Conservation (phyloP, 176 grass and related monocot genomes). For the Oryza glaberrima region DNA sequence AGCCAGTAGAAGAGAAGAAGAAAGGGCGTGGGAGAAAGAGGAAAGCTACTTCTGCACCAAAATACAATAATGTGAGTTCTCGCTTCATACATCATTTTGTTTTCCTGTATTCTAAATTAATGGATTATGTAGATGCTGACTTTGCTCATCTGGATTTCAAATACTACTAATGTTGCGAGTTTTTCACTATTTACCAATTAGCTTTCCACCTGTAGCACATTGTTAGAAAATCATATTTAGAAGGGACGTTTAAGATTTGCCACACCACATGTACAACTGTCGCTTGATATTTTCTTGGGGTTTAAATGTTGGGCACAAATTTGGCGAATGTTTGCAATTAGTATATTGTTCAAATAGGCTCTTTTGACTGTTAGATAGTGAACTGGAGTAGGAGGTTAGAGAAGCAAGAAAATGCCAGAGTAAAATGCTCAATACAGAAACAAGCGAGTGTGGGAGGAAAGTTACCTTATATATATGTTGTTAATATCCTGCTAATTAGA, state of each 20-base stretch:
- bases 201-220: background rate
- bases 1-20: constrained; percentile 53
- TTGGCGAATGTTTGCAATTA: background rate
- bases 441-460: background rate
- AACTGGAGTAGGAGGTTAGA: background rate
- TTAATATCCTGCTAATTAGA: background rate
- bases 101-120: background rate
- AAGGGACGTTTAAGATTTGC: background rate
- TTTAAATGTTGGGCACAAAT: background rate
- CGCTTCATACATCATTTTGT: constrained; percentile 37
- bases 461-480: background rate
- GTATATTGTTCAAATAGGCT: background rate
- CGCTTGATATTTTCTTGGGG: background rate
- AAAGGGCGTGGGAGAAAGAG: constrained; percentile 67
- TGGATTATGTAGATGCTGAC: constrained; percentile 19
- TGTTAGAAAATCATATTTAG: constrained; percentile 6
- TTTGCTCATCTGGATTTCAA: constrained; percentile 7
- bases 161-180: background rate
- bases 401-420: background rate
- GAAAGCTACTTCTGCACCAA: constrained; percentile 46
- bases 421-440: background rate
- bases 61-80: constrained; percentile 84
- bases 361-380: background rate
- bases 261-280: background rate
- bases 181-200: background rate